Evolutionary conservation across 768 basidiomycete species (phyloP).

Genomic region (Phaffia australis): DNA sequence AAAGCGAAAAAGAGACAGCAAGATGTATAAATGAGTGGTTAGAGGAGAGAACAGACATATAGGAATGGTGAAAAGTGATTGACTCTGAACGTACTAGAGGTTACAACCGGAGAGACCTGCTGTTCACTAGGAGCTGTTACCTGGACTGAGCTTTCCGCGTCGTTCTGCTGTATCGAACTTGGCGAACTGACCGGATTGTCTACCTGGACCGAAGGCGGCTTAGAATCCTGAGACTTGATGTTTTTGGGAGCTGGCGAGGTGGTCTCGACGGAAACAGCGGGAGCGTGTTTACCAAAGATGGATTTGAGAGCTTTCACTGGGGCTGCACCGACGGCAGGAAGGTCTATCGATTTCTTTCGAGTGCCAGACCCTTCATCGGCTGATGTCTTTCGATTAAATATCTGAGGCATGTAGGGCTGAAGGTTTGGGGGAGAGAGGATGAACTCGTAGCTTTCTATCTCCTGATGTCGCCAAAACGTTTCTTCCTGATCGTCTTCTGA

Average conservation of each 20-base stretch:
- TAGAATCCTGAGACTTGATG: conserved; percentile 1
- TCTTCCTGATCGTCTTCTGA: not conserved
- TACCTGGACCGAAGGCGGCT: not conserved
- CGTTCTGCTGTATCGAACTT: too few relatives aligned
- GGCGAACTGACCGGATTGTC: too few relatives aligned
- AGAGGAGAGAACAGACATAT: too few relatives aligned
- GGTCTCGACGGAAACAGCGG: not conserved
- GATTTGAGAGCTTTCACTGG: not conserved
- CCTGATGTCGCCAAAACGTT: not conserved
- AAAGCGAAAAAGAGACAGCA: too few relatives aligned
- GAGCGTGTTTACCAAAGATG: not conserved
- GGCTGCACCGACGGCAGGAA: not conserved
- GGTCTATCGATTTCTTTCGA: not conserved
- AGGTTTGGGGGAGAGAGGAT: not conserved
- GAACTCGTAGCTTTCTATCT: not conserved
- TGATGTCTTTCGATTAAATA: conserved; percentile 3
- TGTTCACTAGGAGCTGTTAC: too few relatives aligned
- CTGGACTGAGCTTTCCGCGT: too few relatives aligned
- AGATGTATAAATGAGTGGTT: too few relatives aligned
- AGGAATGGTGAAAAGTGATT: too few relatives aligned
- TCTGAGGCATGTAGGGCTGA: conserved; percentile 10
- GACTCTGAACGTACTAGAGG: too few relatives aligned
- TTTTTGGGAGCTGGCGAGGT: not conserved
- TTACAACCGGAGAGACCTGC: too few relatives aligned
- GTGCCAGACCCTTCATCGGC: not conserved